Evolutionary conservation across 371 early-diverging fungal species (phyloP), one percentile per base, ranked within the genome.

Genomic region (Mucor mucedo): DNA sequence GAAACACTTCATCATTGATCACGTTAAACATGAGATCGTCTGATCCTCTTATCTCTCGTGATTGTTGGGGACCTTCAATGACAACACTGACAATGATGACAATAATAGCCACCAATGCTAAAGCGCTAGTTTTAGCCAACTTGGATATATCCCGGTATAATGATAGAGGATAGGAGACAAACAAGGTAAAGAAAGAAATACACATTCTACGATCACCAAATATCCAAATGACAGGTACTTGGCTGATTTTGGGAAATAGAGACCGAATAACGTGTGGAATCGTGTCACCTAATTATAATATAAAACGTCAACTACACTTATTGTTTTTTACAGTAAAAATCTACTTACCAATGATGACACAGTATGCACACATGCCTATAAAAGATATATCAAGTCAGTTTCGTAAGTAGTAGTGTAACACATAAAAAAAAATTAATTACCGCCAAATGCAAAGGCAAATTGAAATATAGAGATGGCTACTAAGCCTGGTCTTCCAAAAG

Each of bases 381-480:
- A 21, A 21, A 21, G 21, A 21, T 21, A 21, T 21, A n/a, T n/a
- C n/a, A n/a, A n/a, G 21, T 21, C 21, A 21, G 21, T 21, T 21
- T 21, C 21, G 0, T 21, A 21, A 21, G 1, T 21, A 21, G 21
- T 21, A 21, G 21, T 0, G 21, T 21, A 21, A 0, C 21, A 21
- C 21, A 1, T 21, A 21, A 21, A 21, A 21, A 21, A 21, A 21
- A 21, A 21, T 21, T 21, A 21, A 21, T 21, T 32, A 84, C 92
- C 93, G 61, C 93, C 93, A 78, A 91, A 91, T 5, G 92, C 91
- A 85, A 93, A 91, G 27, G 84, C 86, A 69, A 92, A 91, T 62
- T 91, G 92, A 65, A 91, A 90, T 53, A 91, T 71, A 3, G 92
- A 91, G 55, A 88, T 91, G 14, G 82, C 80, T 52, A 89, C 71